Base-by-base conservation (phyloP, 2,329 filamentous ascomycete genomes). In the Trichoderma brevicompactum region DNA sequence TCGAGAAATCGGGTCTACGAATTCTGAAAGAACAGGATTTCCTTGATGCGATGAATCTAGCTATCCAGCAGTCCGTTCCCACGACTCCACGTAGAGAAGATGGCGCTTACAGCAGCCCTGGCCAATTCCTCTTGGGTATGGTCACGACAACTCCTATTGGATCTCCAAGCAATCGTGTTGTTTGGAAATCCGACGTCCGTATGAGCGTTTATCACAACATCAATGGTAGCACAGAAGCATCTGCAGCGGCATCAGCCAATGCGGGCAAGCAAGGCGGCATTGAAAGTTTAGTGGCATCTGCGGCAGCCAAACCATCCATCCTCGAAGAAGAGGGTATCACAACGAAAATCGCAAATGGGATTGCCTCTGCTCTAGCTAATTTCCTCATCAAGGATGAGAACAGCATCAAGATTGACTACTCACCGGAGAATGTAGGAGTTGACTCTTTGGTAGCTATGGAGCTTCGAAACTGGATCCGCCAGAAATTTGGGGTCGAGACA, bases 381-480 rank as follows among this genome's bases (percentile, higher is more conserved):
- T 56, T 70, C 4, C 56, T 71, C 23, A 65, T 70, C 58, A 68
- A 60, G 34, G 64, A 67, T 2, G 66, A 67, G 3, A 66, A 67
- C n/a, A 66, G 64, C 17, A 44, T 70, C 2, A 59, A 67, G 7
- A 3, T 65, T 2, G 38, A 65, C 9, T n/a, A 44, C n/a, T 61
- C 66, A 5, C 55, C 48, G 0, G 69, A 67, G n/a, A 19, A 56
- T 4, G 36, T 66, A 1, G 70, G 70, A 0, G 52, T 74, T 8
- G 72, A 73, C 28, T 72, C 70, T 2, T 46, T 74, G 8, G 70
- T 73, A 0, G 68, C 66, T 2, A 69, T 73, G 8, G 72, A 74
- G 62, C 36, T 74, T 15, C 64, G 70, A 2, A 69, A 69, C 38
- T 74, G 70, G 71, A 68, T 70, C 9, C 54, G 67, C 1, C 67